Percentiles rank a stretch among this genome's conserved stretches.
Conservation (phyloP, 345 rosid species). For the Eucalyptus marginata region DNA sequence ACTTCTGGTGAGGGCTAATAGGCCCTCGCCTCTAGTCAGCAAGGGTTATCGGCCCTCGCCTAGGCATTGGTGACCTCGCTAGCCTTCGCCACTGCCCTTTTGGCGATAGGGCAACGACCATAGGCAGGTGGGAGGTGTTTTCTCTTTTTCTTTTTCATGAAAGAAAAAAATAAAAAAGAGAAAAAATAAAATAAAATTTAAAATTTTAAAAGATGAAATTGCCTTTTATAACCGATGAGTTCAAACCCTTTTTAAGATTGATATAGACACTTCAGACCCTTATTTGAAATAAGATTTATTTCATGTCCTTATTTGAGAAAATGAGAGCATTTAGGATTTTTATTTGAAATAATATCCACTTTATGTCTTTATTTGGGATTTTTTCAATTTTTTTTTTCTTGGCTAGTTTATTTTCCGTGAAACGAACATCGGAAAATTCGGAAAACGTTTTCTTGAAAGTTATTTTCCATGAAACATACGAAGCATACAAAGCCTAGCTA, state of each 20-base stretch:
- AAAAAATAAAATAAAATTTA: no score
- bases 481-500: not conserved
- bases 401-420: accelerated
- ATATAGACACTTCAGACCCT: accelerated
- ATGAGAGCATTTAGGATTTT: accelerated
- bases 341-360: accelerated
- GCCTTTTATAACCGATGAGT: accelerated
- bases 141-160: accelerated
- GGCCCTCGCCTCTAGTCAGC: no score
- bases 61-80: accelerated
- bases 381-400: accelerated
- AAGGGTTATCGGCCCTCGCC: no score
- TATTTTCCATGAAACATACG: not conserved
- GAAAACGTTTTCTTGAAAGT: accelerated
- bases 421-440: not conserved
- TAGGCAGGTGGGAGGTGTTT: accelerated
- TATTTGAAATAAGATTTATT: no score
- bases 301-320: accelerated
- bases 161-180: no score
- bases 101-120: no score
- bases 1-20: accelerated
- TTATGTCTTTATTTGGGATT: no score
- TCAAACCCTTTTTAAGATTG: no score
- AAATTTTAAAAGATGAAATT: no score
- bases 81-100: accelerated